These are phyloP conservation scores for Ostreobium quekettii DNA, from an alignment of 139 green algal genomes.

Conservation along the genomic window DNA sequence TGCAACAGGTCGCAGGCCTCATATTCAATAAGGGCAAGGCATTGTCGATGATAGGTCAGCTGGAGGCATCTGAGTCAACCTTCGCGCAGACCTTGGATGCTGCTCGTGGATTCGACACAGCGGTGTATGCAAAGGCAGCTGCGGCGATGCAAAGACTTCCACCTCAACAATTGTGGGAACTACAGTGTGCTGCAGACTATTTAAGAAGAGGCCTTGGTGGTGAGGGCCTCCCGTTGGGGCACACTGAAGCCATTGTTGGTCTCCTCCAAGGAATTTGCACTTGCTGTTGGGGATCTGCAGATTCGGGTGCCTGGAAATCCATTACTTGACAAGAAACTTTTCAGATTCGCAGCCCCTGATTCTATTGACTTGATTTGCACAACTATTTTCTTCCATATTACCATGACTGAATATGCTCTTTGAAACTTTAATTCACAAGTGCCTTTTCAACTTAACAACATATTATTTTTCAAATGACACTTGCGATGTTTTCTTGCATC, in stretches of 20 bases:
- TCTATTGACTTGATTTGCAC: too few relatives aligned
- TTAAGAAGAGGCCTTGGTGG: neutral
- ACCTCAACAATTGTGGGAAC: neutral
- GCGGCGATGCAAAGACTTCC: neutral
- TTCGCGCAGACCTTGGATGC: neutral
- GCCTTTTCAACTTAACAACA: too few relatives aligned
- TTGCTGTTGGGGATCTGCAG: neutral
- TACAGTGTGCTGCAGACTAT: neutral
- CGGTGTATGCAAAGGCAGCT: neutral
- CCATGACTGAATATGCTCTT: too few relatives aligned
- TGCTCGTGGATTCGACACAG: neutral
- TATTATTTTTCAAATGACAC: too few relatives aligned
- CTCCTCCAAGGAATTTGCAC: too few relatives aligned
- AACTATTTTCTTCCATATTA: too few relatives aligned
- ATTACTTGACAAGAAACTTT: neutral
- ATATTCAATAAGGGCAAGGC: conserved; percentile 8
- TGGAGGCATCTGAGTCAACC: neutral
- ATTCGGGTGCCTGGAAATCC: neutral
- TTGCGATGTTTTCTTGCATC: too few relatives aligned
- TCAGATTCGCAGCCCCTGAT: too few relatives aligned
- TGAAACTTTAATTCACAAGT: too few relatives aligned
- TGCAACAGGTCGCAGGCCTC: neutral
- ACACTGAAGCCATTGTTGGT: too few relatives aligned
- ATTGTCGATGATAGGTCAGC: neutral
- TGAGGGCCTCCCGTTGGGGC: too few relatives aligned